Evolutionary conservation across 257 asterid genomes (phyloP), one percentile per base, ranked within the genome.

Genomic region (Solanum chiquidenum): DNA sequence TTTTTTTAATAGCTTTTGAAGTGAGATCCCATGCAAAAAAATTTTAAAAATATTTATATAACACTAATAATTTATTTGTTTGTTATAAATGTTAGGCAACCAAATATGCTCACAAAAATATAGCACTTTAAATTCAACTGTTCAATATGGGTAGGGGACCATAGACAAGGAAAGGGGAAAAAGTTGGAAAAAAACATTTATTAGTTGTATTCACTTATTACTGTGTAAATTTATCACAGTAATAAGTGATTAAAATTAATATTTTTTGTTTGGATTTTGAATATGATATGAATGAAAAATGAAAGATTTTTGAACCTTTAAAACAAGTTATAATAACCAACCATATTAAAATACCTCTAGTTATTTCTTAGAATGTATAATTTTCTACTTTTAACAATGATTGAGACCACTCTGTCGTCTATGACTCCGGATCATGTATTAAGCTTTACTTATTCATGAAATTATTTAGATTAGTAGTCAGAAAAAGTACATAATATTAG

Each of bases 291-390:
- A 49, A 49, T 5, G 60, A 52, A 52, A 52, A 52, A 18, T 52
- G 23, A 52, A 52, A 16, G 23, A 13, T 46, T 46, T 46, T 13
- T 5, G 7, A 46, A 46, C 21, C 58, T 52, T 52, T 52, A 52
- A 52, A 52, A 20, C 23, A 52, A 52, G 60, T 52, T 1, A 6
- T 52, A 49, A 14, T 52, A 18, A 0, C 9, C 6, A 52, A 52
- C 9, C 0, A 6, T 52, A 55, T 18, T 55, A 55, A 55, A 0
- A 0, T 18, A 55, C n/a, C 25, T 20, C 12, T 58, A 21, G 0
- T 8, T 58, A 7, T 58, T 52, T 52, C 60, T 52, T 16, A 52
- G 62, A 52, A 52, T 52, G 62, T 52, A 52, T 60, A 21, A 21
- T 9, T 60, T 60, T 60, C 68, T 58, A 58, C n/a, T 20, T 21